A percentile compares a stretch with the other conserved stretches of the same genome.
These are phyloP conservation scores for Strigomonas culicis DNA, from an alignment of 208 protist genomes.

Conservation along the genomic window DNA sequence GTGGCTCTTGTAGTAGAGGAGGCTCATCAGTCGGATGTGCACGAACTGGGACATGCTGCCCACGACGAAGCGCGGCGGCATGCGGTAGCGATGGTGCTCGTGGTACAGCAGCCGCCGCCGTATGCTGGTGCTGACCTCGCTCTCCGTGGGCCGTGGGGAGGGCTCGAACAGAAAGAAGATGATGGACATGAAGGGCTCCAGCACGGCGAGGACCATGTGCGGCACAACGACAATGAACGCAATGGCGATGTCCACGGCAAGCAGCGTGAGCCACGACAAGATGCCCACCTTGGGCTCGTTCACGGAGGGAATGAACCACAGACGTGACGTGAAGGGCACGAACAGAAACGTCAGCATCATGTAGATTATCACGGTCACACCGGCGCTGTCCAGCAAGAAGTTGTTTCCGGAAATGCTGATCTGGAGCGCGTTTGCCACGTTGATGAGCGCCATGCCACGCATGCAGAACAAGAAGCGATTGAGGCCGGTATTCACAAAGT, in stretches of 20 bases:
- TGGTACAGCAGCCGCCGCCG: slow-evolving; percentile 52
- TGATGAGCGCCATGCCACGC: slow-evolving; percentile 66
- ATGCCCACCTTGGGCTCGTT: slow-evolving; percentile 62
- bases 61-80: slow-evolving; percentile 36
- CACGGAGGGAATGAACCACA: slow-evolving; percentile 74
- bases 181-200: slow-evolving; percentile 66
- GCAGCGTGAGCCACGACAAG: slow-evolving; percentile 56
- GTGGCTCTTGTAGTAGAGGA: slow-evolving; percentile 60
- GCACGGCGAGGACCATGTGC: slow-evolving; percentile 45
- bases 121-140: slow-evolving; percentile 43
- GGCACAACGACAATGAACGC: slow-evolving; percentile 48
- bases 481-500: slow-evolving; percentile 49
- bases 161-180: slow-evolving; percentile 62
- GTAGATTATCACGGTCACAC: slow-evolving; percentile 51
- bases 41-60: slow-evolving; percentile 57
- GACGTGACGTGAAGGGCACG: slow-evolving; percentile 65
- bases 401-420: slow-evolving; percentile 67
- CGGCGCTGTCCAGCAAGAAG: slow-evolving; percentile 48
- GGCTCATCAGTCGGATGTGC: slow-evolving; percentile 43
- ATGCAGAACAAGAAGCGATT: slow-evolving; percentile 68
- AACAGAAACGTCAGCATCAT: slow-evolving; percentile 51
- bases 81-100: slow-evolving; percentile 26
- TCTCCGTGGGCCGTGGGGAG: slow-evolving; percentile 18
- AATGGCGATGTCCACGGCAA: slow-evolving; percentile 39
- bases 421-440: slow-evolving; percentile 67